Evolutionary conservation across 768 basidiomycete species (phyloP), one percentile per base, ranked within the genome.

Genomic region (Lactarius hatsudake): DNA sequence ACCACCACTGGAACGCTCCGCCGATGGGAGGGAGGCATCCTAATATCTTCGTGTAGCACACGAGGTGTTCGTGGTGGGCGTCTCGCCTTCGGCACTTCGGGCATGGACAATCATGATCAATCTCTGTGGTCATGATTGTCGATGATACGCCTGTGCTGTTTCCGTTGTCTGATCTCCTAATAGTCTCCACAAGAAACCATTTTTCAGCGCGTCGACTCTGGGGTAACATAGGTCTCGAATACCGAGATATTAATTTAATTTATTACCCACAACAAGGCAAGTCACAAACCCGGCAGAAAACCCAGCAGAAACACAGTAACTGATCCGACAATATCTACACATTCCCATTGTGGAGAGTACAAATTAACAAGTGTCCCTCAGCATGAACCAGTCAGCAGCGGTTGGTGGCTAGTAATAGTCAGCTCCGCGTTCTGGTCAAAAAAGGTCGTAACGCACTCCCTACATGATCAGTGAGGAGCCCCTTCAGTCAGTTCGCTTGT

Each of bases 181-280:
- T n/a, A 4, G 48, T 23, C 48, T 51, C 48, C 23, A n/a, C 10
- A 9, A 48, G 9, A 18, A 42, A 8, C 38, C 32, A 32, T 32
- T 32, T 32, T 1, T 9, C 20, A 5, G 36, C 34, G 57, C 34
- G 40, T 9, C 30, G 18, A 36, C 12, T 34, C 36, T 6, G n/a
- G 17, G 12, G 18, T 28, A 42, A n/a, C 4, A 3, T 48, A 10
- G 10, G 9, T 12, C 8, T 48, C 45, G 20, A 59, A 28, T 5
- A 40, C 2, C 7, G 40, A 57, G 36, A 53, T 34, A 60, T 54
- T 43, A 28, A 7, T 34, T 54, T 43, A 28, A 7, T 34, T 23
- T 23, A 51, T 51, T 51, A 57, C 58, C 40, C 56, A 66, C 61
- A 53, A 32, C 32, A 32, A 32, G 32, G 30, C n/a, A 30, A 30